Base-by-base conservation (phyloP, 179 eudicot species). In the Silene noctiflora region DNA sequence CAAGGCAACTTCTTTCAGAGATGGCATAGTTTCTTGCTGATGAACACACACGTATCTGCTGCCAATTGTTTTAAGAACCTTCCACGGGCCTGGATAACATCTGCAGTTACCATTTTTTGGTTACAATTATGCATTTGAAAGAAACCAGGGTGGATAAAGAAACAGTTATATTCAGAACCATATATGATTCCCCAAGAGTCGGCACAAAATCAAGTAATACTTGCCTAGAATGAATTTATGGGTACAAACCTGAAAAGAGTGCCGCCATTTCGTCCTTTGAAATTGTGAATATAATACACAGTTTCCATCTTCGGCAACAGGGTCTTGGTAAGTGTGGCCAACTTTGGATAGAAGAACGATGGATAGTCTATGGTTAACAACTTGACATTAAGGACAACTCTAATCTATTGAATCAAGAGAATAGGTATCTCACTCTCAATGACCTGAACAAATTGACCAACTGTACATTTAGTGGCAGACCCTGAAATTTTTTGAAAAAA, bases 1-100 rank as follows among this genome's bases (percentile, higher is more conserved):
- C 83, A 94, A 78, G 21, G 98, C 98, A 48, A 94, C 98, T 83
- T 94, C 96, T 79, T 94, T 94, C 39, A 94, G 86, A n/a, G 98
- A 85, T 56, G 98, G 98, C 98, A 94, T 94, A 58, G 70, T 81
- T 76, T 86, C 91, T 75, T 86, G 98, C 79, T 88, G 76, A 71
- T 90, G 96, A 69, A 92, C 82, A 79, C 97, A 92, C 59, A 80
- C 65, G 71, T 86, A 85, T 77, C 69, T 85, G 72, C 83, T 87
- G 46, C 90, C 84, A 67, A 79, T 70, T 76, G 75, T 90, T 78
- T 86, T 84, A 55, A 94, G 88, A 42, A 94, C 98, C 86, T 85
- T 89, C 98, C 98, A 92, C 0, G 89, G 90, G 48, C 96, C 97
- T 6, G 98, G 98, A 79, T 92, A 94, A 74, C 91, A 85, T 84